A percentile compares a stretch with the other conserved stretches of the same genome.
These are phyloP conservation scores for Tetraselmis striata DNA, from an alignment of 139 green algal species.

Conservation along the genomic window DNA sequence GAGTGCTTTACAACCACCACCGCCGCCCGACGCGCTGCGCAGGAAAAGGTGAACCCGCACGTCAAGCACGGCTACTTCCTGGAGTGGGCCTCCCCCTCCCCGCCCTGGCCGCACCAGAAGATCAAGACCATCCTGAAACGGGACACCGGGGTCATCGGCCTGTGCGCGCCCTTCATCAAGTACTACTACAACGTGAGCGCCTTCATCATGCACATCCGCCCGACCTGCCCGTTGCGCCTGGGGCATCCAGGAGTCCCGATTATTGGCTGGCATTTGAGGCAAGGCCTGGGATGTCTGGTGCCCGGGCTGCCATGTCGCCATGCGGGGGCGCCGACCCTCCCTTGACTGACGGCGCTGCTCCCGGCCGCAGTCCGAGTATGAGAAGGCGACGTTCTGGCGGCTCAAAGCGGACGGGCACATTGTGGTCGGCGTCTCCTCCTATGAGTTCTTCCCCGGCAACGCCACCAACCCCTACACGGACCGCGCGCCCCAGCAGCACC, in stretches of 20 bases:
- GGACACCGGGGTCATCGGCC: slow-evolving; percentile 18
- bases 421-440: background rate
- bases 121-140: slow-evolving; percentile 14
- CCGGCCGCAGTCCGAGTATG: background rate
- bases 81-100: background rate
- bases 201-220: background rate
- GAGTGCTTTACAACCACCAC: background rate
- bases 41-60: background rate
- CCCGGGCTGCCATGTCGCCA: no score
- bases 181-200: background rate
- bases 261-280: background rate
- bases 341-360: no score
- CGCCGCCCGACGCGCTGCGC: background rate
- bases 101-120: slow-evolving; percentile 20
- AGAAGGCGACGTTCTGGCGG: background rate
- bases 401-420: background rate
- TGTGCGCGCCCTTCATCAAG: slow-evolving; percentile 23
- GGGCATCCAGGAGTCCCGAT: no score
- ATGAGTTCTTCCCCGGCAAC: background rate
- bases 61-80: background rate
- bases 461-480: background rate
- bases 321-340: no score
- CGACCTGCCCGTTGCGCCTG: background rate
- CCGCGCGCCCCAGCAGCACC: background rate
- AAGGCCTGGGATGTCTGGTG: background rate